Conservation (phyloP, 2,329 filamentous ascomycete species). For the Penicillium sumatraense region DNA sequence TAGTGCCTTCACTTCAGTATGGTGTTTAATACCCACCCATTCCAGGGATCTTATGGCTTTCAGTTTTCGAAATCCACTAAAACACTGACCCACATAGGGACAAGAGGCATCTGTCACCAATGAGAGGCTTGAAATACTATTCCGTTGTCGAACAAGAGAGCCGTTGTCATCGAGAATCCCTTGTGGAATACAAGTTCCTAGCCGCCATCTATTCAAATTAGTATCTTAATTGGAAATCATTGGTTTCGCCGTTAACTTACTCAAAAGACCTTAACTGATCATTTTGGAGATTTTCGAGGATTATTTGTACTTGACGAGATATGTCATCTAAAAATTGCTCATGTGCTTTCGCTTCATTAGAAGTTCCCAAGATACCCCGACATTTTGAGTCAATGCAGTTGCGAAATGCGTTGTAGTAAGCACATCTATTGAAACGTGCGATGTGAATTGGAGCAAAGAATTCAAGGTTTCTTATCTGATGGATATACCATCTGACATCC, state of each 20-base stretch:
- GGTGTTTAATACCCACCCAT: not conserved
- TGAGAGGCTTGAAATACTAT: conserved; percentile 1
- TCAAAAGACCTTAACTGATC: not conserved
- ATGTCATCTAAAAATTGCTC: conserved; percentile 15
- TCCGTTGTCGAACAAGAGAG: conserved; percentile 8
- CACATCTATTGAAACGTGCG: conserved; percentile 13
- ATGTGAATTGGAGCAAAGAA: conserved; percentile 12
- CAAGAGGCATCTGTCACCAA: conserved; percentile 16
- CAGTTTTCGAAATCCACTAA: not conserved
- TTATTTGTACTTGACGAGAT: conserved; percentile 4
- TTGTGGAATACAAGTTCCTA: conserved; percentile 12
- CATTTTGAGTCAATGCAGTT: not conserved
- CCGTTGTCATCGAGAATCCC: conserved; percentile 10
- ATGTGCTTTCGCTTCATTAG: conserved; percentile 18
- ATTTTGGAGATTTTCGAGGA: conserved; percentile 1
- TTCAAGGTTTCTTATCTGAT: conserved; percentile 3
- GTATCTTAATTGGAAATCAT: not conserved
- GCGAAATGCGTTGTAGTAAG: conserved; percentile 10
- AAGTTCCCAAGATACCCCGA: conserved; percentile 8
- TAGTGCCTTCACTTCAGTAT: not conserved
- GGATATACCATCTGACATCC: not conserved
- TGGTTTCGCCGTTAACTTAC: not conserved
- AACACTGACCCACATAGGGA: conserved; percentile 2
- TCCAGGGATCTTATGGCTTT: not conserved
- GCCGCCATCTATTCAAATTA: conserved; percentile 13